A percentile compares a stretch with the other conserved stretches of the same genome.
phyloP scores from a whole-genome alignment of 257 asterid species.

The Nemophila menziesii region DNA sequence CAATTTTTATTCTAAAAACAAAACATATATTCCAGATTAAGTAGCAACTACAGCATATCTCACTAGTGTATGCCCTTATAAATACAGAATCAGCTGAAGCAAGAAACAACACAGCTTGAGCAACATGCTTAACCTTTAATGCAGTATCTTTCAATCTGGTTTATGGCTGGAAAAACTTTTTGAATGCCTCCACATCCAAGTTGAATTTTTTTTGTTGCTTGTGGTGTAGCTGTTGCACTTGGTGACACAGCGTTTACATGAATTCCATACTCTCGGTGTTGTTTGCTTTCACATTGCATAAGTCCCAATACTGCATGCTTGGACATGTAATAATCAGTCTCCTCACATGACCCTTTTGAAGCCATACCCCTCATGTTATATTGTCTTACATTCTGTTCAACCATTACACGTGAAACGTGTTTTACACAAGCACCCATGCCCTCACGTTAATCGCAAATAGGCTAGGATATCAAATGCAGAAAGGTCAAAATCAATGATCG shows the following conservation, averaged over 20 bases:
- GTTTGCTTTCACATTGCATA: constrained; percentile 11
- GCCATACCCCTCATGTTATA: constrained; percentile 16
- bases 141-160: no score
- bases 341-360: neutral
- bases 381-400: constrained; percentile 9
- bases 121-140: constrained; percentile 14
- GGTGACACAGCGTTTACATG: constrained; percentile 24
- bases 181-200: no score
- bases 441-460: constrained; percentile 3
- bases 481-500: constrained; percentile 5
- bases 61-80: no score
- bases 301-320: constrained; percentile 26
- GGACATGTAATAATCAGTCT: constrained; percentile 10
- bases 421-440: constrained; percentile 15
- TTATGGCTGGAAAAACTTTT: no score
- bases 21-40: no score
- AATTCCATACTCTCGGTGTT: constrained; percentile 18
- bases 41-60: no score
- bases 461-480: constrained; percentile 1
- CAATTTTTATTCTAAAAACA: no score
- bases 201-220: neutral
- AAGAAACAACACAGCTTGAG: constrained; percentile 17
- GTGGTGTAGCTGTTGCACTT: constrained; percentile 10
- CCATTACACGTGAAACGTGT: constrained; percentile 17
- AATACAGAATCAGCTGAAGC: no score